Evolutionary conservation across 2,329 filamentous ascomycete genomes (phyloP).

Genomic region (Colletotrichum australisinense): DNA sequence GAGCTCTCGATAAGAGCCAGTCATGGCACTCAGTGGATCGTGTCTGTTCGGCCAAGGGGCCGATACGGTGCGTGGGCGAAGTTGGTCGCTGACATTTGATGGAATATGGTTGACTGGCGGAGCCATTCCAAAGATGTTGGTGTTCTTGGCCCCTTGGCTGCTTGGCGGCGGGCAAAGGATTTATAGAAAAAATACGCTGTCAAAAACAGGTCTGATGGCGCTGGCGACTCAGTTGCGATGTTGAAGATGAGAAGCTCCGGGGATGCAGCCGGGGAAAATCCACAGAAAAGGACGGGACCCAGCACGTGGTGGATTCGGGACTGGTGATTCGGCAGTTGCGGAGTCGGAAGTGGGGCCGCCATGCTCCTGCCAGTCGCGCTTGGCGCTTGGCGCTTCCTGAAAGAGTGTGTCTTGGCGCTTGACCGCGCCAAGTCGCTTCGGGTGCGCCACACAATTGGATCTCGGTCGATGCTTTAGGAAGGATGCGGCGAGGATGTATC

Average conservation of each 20-base stretch:
- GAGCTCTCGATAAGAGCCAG: not conserved
- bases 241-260: not conserved
- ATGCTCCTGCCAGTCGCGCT: constrained; percentile 2
- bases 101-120: not conserved
- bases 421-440: constrained; percentile 29
- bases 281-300: constrained; percentile 20
- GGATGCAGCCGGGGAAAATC: constrained; percentile 13
- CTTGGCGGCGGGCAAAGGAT: constrained; percentile 28
- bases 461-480: constrained; percentile 20
- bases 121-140: not conserved
- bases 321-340: constrained; percentile 28
- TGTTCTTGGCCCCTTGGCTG: constrained; percentile 32
- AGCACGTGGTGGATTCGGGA: constrained; percentile 28
- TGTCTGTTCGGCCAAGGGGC: not conserved
- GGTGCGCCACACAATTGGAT: not conserved
- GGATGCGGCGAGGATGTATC: not conserved
- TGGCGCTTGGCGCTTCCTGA: constrained; percentile 26
- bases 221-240: not conserved
- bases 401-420: constrained; percentile 16
- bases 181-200: constrained; percentile 17
- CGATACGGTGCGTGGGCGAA: not conserved
- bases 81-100: constrained; percentile 19
- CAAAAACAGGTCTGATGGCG: not conserved
- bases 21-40: not conserved
- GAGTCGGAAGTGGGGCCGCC: constrained; percentile 18